These are phyloP conservation scores for Tilletia horrida DNA, from an alignment of 1,284 basidiomycete genomes.

Conservation along the genomic window DNA sequence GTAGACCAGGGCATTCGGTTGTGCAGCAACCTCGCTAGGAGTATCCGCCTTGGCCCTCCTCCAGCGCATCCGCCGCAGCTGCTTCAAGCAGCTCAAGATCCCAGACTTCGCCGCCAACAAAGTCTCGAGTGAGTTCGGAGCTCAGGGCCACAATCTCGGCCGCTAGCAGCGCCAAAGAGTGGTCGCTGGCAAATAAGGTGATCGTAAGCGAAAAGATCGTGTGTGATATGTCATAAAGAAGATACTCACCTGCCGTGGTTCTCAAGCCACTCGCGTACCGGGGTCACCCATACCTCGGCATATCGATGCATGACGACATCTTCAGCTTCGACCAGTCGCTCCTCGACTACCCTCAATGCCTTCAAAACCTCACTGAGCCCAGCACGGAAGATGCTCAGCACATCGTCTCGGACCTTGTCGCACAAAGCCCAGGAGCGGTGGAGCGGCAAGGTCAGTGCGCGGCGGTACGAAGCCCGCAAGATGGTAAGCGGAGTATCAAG, in stretches of 20 bases:
- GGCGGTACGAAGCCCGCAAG: conserved; percentile 25
- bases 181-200: background rate
- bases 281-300: conserved; percentile 18
- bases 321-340: conserved; percentile 21
- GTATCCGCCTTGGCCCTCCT: conserved; percentile 22
- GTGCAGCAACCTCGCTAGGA: background rate
- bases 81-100: conserved; percentile 26
- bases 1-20: too few relatives aligned
- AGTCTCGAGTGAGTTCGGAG: background rate
- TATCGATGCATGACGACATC: conserved; percentile 22
- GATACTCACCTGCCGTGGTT: conserved; percentile 16
- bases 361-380: conserved; percentile 11
- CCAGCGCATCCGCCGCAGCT: conserved; percentile 20
- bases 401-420: conserved; percentile 21
- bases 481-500: conserved; percentile 2
- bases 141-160: conserved; percentile 6
- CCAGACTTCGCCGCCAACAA: conserved; percentile 25
- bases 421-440: conserved; percentile 26
- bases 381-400: conserved; percentile 1
- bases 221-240: background rate
- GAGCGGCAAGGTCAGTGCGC: conserved; percentile 26
- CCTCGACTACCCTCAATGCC: conserved; percentile 18
- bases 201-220: background rate
- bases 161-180: conserved; percentile 6
- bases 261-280: conserved; percentile 21